phyloP scores from a whole-genome alignment of 805 yeast genomes.

The Yarrowia yakushimensis region DNA sequence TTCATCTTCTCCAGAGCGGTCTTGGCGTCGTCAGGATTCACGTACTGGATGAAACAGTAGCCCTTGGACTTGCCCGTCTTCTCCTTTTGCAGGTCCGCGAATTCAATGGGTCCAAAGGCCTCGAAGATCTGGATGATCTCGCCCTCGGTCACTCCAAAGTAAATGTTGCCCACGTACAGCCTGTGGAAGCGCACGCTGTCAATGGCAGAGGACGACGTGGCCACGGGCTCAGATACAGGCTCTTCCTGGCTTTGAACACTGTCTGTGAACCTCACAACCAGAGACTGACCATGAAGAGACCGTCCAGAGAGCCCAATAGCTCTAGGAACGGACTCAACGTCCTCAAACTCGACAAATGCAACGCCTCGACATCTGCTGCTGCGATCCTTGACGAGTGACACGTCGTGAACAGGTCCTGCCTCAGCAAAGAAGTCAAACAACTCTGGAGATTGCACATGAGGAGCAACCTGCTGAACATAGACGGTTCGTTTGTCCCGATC shows the following conservation, averaged over 20 bases:
- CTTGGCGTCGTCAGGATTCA: constrained; percentile 28
- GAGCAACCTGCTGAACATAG: constrained; percentile 40
- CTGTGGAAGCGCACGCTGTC: constrained; percentile 28
- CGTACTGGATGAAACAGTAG: constrained; percentile 69
- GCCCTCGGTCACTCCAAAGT: constrained; percentile 51
- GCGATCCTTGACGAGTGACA: constrained; percentile 38
- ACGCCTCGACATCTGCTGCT: constrained; percentile 39
- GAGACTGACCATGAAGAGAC: constrained; percentile 35
- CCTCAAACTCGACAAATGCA: constrained; percentile 39
- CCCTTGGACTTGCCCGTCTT: constrained; percentile 87
- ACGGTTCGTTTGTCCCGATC: constrained; percentile 33
- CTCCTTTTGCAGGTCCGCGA: constrained; percentile 82
- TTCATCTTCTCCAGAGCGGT: constrained; percentile 35
- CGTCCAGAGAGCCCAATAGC: constrained; percentile 39
- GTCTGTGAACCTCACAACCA: not conserved
- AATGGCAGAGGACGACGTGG: not conserved
- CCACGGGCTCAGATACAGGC: not conserved
- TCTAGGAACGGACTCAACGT: constrained; percentile 34
- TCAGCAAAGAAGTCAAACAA: constrained; percentile 37
- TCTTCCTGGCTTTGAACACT: constrained; percentile 1
- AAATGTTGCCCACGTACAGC: constrained; percentile 37
- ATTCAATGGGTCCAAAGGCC: constrained; percentile 67
- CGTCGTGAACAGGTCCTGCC: constrained; percentile 38
- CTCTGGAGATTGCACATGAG: constrained; percentile 36
- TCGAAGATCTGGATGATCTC: constrained; percentile 68